Evolutionary conservation across 1,284 basidiomycete genomes (phyloP).

Genomic region (Ustilago loliicola): DNA sequence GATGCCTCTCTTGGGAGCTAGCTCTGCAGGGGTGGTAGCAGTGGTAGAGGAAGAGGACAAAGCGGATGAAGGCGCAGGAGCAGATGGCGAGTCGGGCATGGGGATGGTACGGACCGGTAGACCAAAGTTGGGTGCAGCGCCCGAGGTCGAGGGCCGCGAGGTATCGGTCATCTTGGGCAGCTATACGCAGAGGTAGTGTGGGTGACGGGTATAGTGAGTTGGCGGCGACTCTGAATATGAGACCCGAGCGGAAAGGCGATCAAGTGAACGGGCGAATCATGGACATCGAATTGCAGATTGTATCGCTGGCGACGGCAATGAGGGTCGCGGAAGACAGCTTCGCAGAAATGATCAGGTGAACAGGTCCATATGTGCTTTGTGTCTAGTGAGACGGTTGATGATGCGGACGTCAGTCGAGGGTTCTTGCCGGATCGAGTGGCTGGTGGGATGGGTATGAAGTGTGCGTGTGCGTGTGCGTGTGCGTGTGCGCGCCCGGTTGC

Average conservation of each 20-base stretch:
- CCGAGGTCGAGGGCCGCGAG: constrained; percentile 1
- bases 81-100: constrained; percentile 11
- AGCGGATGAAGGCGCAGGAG: constrained; percentile 4
- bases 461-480: no score
- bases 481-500: constrained; percentile 1
- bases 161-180: constrained; percentile 23
- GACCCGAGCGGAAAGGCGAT: constrained; percentile 14
- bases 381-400: background rate
- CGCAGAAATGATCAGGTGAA: background rate
- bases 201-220: background rate
- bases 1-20: constrained; percentile 24
- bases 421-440: background rate
- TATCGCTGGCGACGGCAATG: background rate
- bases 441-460: constrained; percentile 13
- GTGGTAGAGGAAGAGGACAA: background rate
- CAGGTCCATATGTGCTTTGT: background rate
- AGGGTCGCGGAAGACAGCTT: background rate
- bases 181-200: background rate
- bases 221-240: background rate
- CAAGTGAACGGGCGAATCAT: constrained; percentile 16
- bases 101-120: constrained; percentile 17
- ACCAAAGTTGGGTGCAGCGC: constrained; percentile 7
- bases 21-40: background rate
- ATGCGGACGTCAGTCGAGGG: background rate
- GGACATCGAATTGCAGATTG: background rate